Evolutionary conservation across 495 filamentous ascomycete genomes (phyloP), one percentile per base, ranked within the genome.

Genomic region (Podospora sp.): DNA sequence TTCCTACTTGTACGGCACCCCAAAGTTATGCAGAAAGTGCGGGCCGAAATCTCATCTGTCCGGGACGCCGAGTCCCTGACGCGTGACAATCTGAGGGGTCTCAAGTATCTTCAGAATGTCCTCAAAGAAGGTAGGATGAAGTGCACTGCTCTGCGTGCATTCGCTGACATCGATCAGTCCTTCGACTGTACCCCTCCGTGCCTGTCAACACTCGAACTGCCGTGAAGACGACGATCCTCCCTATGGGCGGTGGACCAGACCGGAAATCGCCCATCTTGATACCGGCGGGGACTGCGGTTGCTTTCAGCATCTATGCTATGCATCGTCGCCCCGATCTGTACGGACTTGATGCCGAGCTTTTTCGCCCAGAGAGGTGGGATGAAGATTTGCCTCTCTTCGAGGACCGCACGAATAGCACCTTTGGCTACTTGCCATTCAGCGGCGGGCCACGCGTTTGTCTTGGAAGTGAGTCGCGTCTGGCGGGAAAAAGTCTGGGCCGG

Each of bases 311-410:
- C 26, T 62, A 62, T 35, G 40, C 59, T 0, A 46, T 62, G 59
- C 59, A 62, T 25, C 29, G 59, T 8, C 59, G 59, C 25, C 59
- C 59, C 33, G 59, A 62, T 25, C 59, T 62, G 6, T 62, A 49
- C 14, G 59, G 59, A 24, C 33, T 62, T 9, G 59, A 62, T 35
- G 36, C 35, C 2, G 59, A 62, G 36, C 59, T 62, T 21, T 62
- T 62, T 21, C 59, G 59, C 22, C 59, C 59, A 20, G 59, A 62
- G 27, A 1, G 59, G 20, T 62, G 59, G 59, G 59, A 62, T 26
- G 59, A 62, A 25, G 59, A 62, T 49, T 35, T 62, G 36, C 59
- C 59, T 20, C 59, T 62, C 36, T 62, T 62, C 59, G 40, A 62
- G 36, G 59, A 62, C 59, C 59, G 59, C 9, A 29, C 40, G n/a